A percentile compares a stretch with the other conserved stretches of the same genome.
phyloP scores from a whole-genome alignment of 495 filamentous ascomycete genomes.

The Neurospora sp. region DNA sequence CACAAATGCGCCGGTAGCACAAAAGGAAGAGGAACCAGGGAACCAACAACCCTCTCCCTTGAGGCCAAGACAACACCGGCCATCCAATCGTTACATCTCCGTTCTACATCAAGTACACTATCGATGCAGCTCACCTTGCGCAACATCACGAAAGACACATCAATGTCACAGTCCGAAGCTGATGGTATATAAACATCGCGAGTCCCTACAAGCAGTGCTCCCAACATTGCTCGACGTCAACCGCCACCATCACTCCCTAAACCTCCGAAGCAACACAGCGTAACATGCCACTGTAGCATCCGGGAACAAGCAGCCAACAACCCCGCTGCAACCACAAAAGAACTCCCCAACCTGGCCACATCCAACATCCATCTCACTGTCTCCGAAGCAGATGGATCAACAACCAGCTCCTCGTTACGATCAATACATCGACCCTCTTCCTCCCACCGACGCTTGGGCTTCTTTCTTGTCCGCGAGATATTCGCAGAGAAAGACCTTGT shows the following conservation, averaged over 20 bases:
- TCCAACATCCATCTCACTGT: background rate
- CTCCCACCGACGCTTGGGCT: conserved; percentile 17
- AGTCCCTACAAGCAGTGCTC: background rate
- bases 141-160: background rate
- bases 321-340: background rate
- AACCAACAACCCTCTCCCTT: background rate
- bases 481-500: conserved; percentile 12
- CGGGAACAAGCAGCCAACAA: background rate
- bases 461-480: conserved; percentile 14
- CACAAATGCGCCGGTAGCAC: background rate
- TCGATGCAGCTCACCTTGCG: background rate
- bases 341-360: background rate
- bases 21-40: background rate
- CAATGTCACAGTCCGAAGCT: background rate
- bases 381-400: background rate
- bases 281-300: background rate
- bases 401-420: conserved; percentile 1
- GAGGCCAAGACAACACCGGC: background rate
- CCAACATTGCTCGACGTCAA: background rate
- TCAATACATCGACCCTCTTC: conserved; percentile 16
- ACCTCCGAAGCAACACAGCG: background rate
- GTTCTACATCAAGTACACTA: background rate
- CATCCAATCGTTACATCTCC: background rate
- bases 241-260: background rate
- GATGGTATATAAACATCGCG: background rate